phyloP scores from a whole-genome alignment of 2,329 filamentous ascomycete species.

The Fusarium nygamai region DNA sequence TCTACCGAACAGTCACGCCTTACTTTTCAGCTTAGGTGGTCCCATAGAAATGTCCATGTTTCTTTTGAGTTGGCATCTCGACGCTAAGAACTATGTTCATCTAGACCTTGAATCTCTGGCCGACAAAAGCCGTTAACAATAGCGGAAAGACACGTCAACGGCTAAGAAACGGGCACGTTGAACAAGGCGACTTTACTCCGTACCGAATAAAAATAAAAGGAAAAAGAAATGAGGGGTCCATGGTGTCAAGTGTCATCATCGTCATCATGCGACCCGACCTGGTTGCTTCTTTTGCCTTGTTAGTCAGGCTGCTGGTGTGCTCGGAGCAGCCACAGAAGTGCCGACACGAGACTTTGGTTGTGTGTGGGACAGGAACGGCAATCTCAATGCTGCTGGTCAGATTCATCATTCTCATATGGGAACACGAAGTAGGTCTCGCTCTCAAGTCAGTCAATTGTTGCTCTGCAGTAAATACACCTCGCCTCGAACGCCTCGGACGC shows the following conservation, averaged over 20 bases:
- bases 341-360: constrained; percentile 24
- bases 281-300: constrained; percentile 15
- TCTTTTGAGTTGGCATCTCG: not conserved
- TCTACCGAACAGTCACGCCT: not conserved
- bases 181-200: not conserved
- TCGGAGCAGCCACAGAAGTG: constrained; percentile 30
- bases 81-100: not conserved
- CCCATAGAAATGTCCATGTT: not conserved
- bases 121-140: constrained; percentile 14
- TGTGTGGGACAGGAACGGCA: constrained; percentile 20
- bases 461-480: not conserved
- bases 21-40: not conserved
- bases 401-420: not conserved
- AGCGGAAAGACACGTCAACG: constrained; percentile 27
- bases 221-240: constrained; percentile 24
- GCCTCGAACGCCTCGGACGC: not conserved
- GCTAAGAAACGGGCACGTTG: constrained; percentile 8
- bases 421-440: not conserved
- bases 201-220: not conserved
- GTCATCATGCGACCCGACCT: constrained; percentile 30
- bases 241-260: constrained; percentile 37
- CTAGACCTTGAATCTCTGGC: not conserved
- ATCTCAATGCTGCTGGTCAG: not conserved
- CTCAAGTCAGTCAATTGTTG: not conserved
- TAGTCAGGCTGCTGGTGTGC: constrained; percentile 9